Conservation (phyloP, 2,329 filamentous ascomycete genomes). For the Exserohilum rostratum region DNA sequence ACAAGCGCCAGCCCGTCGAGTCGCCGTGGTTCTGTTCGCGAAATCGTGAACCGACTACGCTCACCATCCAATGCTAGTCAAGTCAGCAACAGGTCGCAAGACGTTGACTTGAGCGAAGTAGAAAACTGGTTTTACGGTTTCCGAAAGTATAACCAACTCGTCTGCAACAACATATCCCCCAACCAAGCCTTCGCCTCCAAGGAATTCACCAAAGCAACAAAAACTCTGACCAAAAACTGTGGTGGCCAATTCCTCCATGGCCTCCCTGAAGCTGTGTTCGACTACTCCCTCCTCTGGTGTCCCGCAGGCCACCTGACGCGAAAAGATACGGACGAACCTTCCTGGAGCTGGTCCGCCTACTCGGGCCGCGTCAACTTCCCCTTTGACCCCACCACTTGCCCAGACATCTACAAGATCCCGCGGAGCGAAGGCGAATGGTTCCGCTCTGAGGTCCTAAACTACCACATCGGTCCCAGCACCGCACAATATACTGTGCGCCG, state of each 20-base stretch:
- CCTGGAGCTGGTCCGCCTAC: conserved; percentile 44
- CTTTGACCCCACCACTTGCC: conserved; percentile 42
- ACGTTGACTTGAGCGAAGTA: conserved; percentile 33
- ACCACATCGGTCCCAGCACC: conserved; percentile 29
- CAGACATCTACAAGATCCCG: conserved; percentile 32
- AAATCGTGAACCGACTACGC: conserved; percentile 34
- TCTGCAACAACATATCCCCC: conserved; percentile 28
- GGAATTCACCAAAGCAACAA: conserved; percentile 30
- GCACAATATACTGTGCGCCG: conserved; percentile 37
- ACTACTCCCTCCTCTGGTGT: conserved; percentile 43
- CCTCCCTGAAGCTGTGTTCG: conserved; percentile 42
- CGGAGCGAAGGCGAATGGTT: conserved; percentile 33
- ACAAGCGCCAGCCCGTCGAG: conserved; percentile 28
- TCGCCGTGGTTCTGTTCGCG: conserved; percentile 27
- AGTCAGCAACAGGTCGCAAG: conserved; percentile 22
- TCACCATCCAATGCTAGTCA: conserved; percentile 36
- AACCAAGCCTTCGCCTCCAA: conserved; percentile 18
- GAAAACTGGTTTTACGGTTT: conserved; percentile 41
- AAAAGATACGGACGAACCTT: conserved; percentile 28
- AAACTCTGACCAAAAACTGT: conserved; percentile 35
- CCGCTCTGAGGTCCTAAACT: conserved; percentile 37
- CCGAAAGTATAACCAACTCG: conserved; percentile 39
- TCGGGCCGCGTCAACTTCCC: conserved; percentile 38
- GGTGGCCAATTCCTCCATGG: conserved; percentile 39
- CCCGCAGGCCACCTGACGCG: conserved; percentile 28